Base-by-base conservation (phyloP, 805 yeast species). In the Candida maesae region DNA sequence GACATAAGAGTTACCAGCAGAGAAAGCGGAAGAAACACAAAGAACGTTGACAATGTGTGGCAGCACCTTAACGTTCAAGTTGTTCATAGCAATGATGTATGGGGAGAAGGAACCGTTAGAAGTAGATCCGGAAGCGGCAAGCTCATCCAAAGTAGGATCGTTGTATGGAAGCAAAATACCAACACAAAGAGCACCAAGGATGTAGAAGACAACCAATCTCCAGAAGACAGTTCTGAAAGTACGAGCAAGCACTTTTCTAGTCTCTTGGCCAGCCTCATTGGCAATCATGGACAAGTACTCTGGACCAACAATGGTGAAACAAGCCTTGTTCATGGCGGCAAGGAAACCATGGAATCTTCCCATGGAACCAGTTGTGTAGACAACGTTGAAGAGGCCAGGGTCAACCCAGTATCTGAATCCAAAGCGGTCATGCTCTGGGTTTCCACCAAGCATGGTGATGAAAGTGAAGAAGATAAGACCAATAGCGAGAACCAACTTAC, bases 391-490 rank as follows among this genome's bases (percentile, higher is more conserved):
- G 6, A 78, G 76, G 35, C 76, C 77, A 33, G 74, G 64, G n/a
- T 60, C 54, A 26, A 56, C 58, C 75, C 79, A 79, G 56, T 73
- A 71, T 30, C 79, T 58, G 59, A 79, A 77, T 3, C 85, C 85
- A 47, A 70, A 76, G 4, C 68, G 73, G 49, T 83, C 85, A 45
- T 74, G 78, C 35, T 68, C 60, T 2, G 95, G 95, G 59, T 84
- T 86, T 19, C 95, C 96, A 30, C 95, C 95, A 26, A 83, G 77
- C 91, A 86, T 86, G 6, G 87, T 79, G 39, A 85, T 61, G 51
- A 87, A 81, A 5, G 91, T 84, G 63, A 82, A 85, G 31, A 81
- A 58, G 37, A 86, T 70, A 38, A 87, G 68, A 4, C 90, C 95
- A 15, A 79, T 56, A 14, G 89, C 87, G 36, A 86, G 68, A 7